phyloP scores from a whole-genome alignment of 169 alveolate genomes.

The Plasmodium gallinaceum region DNA sequence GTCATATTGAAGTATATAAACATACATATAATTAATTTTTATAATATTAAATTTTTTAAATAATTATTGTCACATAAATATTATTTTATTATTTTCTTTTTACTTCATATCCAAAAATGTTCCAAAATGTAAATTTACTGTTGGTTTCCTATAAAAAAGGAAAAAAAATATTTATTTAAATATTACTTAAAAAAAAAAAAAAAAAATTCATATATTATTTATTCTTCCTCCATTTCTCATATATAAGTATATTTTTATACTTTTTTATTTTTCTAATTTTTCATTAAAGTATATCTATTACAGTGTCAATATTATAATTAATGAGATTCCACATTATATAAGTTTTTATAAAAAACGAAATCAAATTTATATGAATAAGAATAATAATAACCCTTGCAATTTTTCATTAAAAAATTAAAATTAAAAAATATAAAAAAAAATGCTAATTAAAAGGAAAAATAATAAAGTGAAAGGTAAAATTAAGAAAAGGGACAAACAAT shows the following conservation, averaged over 20 bases:
- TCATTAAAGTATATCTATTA: background rate
- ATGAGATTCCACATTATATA: slow-evolving; percentile 44
- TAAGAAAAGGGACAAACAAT: no score
- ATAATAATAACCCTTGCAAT: no score
- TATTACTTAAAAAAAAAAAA: background rate
- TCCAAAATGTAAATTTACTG: slow-evolving; percentile 45
- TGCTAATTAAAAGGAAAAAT: no score
- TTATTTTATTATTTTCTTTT: background rate
- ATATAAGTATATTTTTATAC: background rate
- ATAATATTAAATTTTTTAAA: background rate
- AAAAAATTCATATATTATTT: background rate
- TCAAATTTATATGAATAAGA: no score
- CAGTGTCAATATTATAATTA: slow-evolving; percentile 34
- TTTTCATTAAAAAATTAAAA: no score
- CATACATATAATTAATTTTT: background rate
- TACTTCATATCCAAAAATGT: slow-evolving; percentile 67
- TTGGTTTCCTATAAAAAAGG: slow-evolving; percentile 13
- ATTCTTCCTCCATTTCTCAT: background rate
- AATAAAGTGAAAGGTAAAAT: no score
- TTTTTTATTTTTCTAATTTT: background rate
- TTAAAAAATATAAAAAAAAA: no score
- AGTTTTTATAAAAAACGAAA: no score
- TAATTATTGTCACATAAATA: background rate
- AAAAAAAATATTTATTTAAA: background rate
- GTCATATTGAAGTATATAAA: background rate